Conservation (phyloP, 495 filamentous ascomycete species). For the Penicillium salamii region DNA sequence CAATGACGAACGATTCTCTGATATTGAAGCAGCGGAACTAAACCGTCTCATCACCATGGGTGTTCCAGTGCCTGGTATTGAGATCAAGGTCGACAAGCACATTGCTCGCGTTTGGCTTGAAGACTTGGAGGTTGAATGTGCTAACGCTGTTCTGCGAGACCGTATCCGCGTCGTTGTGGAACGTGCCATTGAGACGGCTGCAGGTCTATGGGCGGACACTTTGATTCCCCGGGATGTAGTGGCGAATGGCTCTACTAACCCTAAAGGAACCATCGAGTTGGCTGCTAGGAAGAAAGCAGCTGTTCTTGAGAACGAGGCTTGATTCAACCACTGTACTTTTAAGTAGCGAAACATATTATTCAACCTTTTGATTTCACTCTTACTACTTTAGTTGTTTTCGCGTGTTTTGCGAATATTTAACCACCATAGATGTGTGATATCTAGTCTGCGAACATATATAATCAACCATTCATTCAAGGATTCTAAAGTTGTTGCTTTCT, state of each 20-base stretch:
- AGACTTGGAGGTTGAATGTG: conserved; percentile 83
- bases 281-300: conserved; percentile 17
- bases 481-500: no score
- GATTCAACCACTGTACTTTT: conserved; percentile 18
- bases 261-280: conserved; percentile 8
- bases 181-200: conserved; percentile 84
- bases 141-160: conserved; percentile 67
- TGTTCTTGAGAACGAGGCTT: conserved; percentile 29
- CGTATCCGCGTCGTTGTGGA: conserved; percentile 87
- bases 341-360: conserved; percentile 15
- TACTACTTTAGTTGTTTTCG: conserved; percentile 11
- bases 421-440: no score
- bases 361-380: conserved; percentile 3
- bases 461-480: no score
- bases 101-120: conserved; percentile 89
- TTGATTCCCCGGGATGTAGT: conserved; percentile 21
- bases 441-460: no score
- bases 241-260: conserved; percentile 18
- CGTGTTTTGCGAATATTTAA: conserved; percentile 1
- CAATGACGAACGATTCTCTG: conserved; percentile 45
- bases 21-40: conserved; percentile 58
- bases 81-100: conserved; percentile 84
- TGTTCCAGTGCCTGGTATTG: conserved; percentile 83
- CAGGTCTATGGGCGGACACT: conserved; percentile 61
- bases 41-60: conserved; percentile 73